phyloP scores from a whole-genome alignment of 345 rosid genomes.

The Erysimum cheiranthoides region DNA sequence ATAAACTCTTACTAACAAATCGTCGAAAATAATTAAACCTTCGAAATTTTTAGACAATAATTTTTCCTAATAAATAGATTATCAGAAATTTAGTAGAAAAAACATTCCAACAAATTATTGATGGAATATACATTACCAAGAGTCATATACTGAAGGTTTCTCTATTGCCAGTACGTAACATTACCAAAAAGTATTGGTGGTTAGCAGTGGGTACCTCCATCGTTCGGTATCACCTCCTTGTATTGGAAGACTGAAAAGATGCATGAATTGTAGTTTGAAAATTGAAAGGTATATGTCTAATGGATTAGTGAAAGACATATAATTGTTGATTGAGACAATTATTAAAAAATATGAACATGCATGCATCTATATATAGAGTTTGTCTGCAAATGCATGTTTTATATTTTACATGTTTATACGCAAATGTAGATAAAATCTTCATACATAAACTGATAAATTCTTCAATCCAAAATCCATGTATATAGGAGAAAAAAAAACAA shows the following conservation, averaged over 20 bases:
- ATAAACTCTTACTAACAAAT: too few relatives aligned
- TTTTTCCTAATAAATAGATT: too few relatives aligned
- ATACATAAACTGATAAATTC: background rate
- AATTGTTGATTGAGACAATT: constrained; percentile 14
- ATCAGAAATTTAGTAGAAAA: too few relatives aligned
- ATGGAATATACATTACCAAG: too few relatives aligned
- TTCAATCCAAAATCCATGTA: background rate
- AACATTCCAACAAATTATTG: too few relatives aligned
- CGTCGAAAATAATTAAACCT: too few relatives aligned
- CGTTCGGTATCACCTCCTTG: background rate
- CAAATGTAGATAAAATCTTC: constrained; percentile 10
- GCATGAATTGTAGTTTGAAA: constrained; percentile 19
- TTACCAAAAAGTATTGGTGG: background rate
- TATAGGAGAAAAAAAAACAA: background rate
- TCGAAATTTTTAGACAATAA: too few relatives aligned
- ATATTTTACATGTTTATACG: background rate
- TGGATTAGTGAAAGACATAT: constrained; percentile 7
- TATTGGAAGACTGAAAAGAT: background rate
- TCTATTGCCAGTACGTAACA: background rate
- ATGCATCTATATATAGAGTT: constrained; percentile 6
- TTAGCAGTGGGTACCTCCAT: background rate
- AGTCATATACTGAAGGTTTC: background rate
- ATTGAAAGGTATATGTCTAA: too few relatives aligned
- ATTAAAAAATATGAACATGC: constrained; percentile 25
- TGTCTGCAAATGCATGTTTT: constrained; percentile 2